A percentile compares a stretch with the other conserved stretches of the same genome.
Evolutionary conservation across 225 moss, liverwort and hornwort species (phyloP).

Genomic region (Marchantia paleacea): DNA sequence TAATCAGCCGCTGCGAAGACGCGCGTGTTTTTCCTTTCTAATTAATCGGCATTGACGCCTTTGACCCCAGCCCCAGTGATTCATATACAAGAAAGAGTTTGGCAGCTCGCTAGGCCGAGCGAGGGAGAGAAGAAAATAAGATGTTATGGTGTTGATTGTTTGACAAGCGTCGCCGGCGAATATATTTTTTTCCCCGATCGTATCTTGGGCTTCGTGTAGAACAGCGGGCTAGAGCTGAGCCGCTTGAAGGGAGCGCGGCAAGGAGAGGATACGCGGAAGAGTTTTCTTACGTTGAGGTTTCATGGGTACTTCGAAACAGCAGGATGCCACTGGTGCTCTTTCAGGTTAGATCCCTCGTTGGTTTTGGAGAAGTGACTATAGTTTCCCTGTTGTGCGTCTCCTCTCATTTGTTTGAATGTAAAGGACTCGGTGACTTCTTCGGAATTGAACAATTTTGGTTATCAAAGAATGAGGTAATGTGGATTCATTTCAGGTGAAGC

Average conservation of each 20-base stretch:
- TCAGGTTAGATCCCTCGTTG: conserved; percentile 6
- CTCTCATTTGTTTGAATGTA: background rate
- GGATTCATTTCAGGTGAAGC: background rate
- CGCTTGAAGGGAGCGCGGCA: background rate
- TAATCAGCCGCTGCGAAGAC: background rate
- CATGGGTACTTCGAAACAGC: conserved; percentile 31
- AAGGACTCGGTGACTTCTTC: background rate
- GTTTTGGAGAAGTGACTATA: background rate
- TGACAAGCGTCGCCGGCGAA: background rate
- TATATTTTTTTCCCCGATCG: background rate
- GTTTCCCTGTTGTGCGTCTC: background rate
- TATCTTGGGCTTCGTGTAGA: background rate
- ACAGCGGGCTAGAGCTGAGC: background rate
- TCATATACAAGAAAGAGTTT: background rate
- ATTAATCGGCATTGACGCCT: background rate
- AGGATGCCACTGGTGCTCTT: conserved; percentile 28
- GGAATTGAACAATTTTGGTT: background rate
- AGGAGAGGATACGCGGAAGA: background rate
- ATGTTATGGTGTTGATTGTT: background rate
- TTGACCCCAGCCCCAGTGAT: background rate
- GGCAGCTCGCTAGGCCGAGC: too few species aligned
- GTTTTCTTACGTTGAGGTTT: conserved; percentile 1
- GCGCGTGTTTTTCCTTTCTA: too few species aligned
- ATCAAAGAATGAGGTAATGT: background rate
- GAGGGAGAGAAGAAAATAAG: too few species aligned